Base-by-base conservation (phyloP, 2,329 filamentous ascomycete species). In the Apiospora sp. region DNA sequence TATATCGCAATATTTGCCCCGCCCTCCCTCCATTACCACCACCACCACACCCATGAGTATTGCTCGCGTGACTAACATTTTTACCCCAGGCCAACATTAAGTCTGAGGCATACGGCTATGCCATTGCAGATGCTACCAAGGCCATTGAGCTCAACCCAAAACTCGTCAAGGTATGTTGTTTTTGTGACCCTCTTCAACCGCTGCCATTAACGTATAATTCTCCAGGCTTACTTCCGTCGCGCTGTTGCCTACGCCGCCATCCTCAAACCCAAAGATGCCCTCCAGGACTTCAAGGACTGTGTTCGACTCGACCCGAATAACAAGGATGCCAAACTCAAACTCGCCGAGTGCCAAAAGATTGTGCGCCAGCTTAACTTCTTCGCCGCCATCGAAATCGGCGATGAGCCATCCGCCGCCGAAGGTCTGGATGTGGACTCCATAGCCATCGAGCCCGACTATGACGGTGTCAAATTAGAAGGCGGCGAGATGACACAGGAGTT, bases 401-500 rank as follows among this genome's bases (percentile, higher is more conserved):
- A 98, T 77, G 94, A 96, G 76, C 95, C 96, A 4, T 98, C 95
- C 0, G 96, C 95, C 0, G 93, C 96, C 46, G 95, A 96, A 81
- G 96, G 94, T 1, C 88, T 99, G 75, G 94, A 98, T 79, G 83
- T 99, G 73, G 94, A 96, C 73, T 89, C 92, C 71, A 98, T 99
- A 83, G 86, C 86, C 14, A 91, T 99, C 24, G 95, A 98, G 74
- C 85, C 91, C 30, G 88, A 88, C 71, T 99, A 99, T 79, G 96
- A 99, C 79, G 96, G 96, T 74, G 92, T 91, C 30, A 88, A 88
- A 72, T 85, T 99, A 71, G 92, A 89, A 51, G 89, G 68, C 68
- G 37, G 92, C 70, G 88, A 93, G 81, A 99, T 99, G 95, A 98
- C 96, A 1, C 90, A 96, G 77, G 96, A 98, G 79, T 99, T 99